A percentile compares a stretch with the other conserved stretches of the same genome.
These are phyloP conservation scores for Hamigera avellanea DNA, from an alignment of 495 filamentous ascomycete species.

Conservation along the genomic window DNA sequence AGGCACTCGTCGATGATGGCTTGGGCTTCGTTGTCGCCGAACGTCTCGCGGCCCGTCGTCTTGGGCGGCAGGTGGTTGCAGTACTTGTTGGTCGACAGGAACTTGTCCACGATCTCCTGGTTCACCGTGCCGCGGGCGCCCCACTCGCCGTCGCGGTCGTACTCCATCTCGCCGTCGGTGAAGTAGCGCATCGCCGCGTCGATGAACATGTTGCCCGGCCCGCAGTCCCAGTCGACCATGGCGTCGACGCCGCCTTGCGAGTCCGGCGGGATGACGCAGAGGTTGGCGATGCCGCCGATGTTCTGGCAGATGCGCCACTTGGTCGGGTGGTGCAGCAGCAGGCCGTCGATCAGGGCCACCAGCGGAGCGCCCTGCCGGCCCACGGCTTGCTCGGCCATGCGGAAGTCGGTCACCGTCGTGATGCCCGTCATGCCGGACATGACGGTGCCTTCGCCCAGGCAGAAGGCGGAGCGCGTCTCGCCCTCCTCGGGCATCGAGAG, in stretches of 20 bases:
- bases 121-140: conserved; percentile 39
- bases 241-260: conserved; percentile 31
- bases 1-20: conserved; percentile 12
- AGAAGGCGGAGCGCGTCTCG: conserved; percentile 37
- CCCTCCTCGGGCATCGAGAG: conserved; percentile 39
- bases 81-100: conserved; percentile 16
- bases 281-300: conserved; percentile 48
- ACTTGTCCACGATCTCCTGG: conserved; percentile 41
- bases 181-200: conserved; percentile 27
- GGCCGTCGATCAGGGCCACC: conserved; percentile 36
- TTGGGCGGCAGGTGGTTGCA: conserved; percentile 35
- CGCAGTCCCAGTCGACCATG: conserved; percentile 41
- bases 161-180: conserved; percentile 20
- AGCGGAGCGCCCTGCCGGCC: conserved; percentile 34
- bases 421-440: conserved; percentile 33
- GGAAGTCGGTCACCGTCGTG: conserved; percentile 34
- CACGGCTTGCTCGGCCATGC: conserved; percentile 32
- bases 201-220: conserved; percentile 31
- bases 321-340: conserved; percentile 43
- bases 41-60: conserved; percentile 47
- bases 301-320: conserved; percentile 47
- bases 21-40: conserved; percentile 37
- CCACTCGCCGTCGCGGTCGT: conserved; percentile 38
- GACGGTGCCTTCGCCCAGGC: conserved; percentile 29
- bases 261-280: conserved; percentile 48